Base-by-base conservation (phyloP, 2,329 filamentous ascomycete species). In the Herpotrichia juniperi region DNA sequence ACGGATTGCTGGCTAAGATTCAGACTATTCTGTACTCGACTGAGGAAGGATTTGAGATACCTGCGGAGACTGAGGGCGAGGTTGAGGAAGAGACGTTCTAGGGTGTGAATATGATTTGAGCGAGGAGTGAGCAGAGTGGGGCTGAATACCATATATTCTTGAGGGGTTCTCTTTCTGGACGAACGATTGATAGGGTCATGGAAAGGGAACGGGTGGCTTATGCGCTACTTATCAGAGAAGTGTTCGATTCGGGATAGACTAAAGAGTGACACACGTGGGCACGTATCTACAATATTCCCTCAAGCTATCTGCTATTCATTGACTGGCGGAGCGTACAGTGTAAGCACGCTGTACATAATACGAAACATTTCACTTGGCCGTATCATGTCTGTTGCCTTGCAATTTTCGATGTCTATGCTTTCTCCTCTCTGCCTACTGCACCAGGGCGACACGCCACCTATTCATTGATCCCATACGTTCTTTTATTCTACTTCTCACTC, bases 1-100 rank as follows among this genome's bases (percentile, higher is more conserved):
- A 97, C 67, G 88, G 91, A 14, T 81, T 99, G 58, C 84, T 97
- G 74, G 97, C 96, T 84, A 88, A 93, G 74, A 97, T 99, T 75
- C 94, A 99, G 80, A 87, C 86, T 28, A 97, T 97, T 71, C 82
- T 99, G 59, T 99, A 99, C 83, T 96, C 92, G 56, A 99, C 94
- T 56, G 94, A 99, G 67, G 79, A 81, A 61, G 79, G 78, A 28
- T 96, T 96, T 68, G 92, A 96, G 80, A 96, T 96, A 67, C 92
- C 92, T 5, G 86, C 87, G 44, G 90, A 94, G 73, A 85, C 80
- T 19, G 88, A 92, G 66, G 85, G 76, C 17, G 75, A 85, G 52
- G 87, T 87, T 59, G 90, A 93, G 72, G 88, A 93, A 74, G 90
- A 94, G 44, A 54, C 48, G 31, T 58, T 65, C 53, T 64, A 42